phyloP scores from a whole-genome alignment of 202 grass and related monocot species.

The Zizania palustris region DNA sequence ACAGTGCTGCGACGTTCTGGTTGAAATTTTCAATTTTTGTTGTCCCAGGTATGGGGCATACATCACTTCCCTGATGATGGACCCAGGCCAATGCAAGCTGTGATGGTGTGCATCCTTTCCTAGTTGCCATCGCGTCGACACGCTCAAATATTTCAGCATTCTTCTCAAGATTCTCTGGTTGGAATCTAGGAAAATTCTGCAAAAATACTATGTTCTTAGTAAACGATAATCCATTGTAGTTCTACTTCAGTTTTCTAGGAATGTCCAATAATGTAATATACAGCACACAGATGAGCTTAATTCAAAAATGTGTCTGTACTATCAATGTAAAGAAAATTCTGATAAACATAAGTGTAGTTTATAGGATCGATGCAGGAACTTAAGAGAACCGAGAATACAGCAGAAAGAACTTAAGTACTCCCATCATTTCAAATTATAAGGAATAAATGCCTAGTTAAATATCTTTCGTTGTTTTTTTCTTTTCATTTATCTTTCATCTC shows the following conservation, averaged over 20 bases:
- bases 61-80: conserved; percentile 66
- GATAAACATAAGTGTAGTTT: background rate
- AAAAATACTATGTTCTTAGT: conserved; percentile 19
- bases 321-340: background rate
- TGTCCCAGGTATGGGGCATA: conserved; percentile 76
- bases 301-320: background rate
- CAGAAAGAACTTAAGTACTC: background rate
- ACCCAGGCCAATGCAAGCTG: conserved; percentile 72
- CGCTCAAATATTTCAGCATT: conserved; percentile 62
- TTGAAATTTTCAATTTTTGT: conserved; percentile 77
- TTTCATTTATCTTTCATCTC: background rate
- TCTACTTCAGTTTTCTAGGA: background rate
- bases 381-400: background rate
- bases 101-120: conserved; percentile 75
- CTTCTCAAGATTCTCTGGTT: conserved; percentile 57
- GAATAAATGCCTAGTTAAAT: background rate
- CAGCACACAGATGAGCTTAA: background rate
- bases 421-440: background rate
- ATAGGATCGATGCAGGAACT: background rate
- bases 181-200: conserved; percentile 60
- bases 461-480: background rate
- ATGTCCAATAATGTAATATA: background rate
- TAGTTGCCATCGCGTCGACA: conserved; percentile 55
- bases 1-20: conserved; percentile 65
- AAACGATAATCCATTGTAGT: background rate